Base-by-base conservation (phyloP, 257 asterid genomes). In the Gynochthodes officinalis region DNA sequence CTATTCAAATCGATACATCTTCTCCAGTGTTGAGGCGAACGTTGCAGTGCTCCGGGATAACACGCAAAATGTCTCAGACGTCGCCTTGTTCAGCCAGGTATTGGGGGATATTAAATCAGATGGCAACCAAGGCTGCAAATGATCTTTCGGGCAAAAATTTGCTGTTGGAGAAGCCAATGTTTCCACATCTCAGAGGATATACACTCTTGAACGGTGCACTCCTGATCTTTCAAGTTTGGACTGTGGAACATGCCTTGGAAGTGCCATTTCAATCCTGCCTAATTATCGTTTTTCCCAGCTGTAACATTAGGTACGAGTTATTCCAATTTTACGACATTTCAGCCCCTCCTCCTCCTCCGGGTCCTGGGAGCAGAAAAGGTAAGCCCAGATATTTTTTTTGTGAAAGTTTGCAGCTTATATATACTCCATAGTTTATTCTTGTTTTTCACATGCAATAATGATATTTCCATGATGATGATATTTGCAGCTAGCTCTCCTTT, bases 221-320 rank as follows among this genome's bases (percentile, higher is more conserved):
- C 76, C 76, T 21, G 70, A 72, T 48, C 30, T 72, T 27, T 46
- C 70, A 7, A 9, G 0, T 7, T 32, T 0, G 6, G 50, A 61
- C 33, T 72, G 76, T 30, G 32, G 9, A 3, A 25, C 0, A 30
- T 72, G 76, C 49, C 76, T 72, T 21, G 33, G 12, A 4, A 19
- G 2, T 12, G 48, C 44, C 5, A n/a, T 49, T 13, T 2, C 13
- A 5, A 0, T 40, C 4, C 18, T 74, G 16, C 46, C 59, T 25
- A 23, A 4, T 21, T 58, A 62, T 0, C 23, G 37, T 73, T 3
- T n/a, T 40, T 15, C 5, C 52, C 0, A 81, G 77, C 67, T 81
- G 84, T 64, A 55, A 69, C 33, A 48, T 73, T 11, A 72, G 79
- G 42, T 74, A 69, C 15, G 79, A 81, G 48, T 15, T 7, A n/a